Evolutionary conservation across 2,329 filamentous ascomycete genomes (phyloP).

Genomic region (Trichoderma gracile): DNA sequence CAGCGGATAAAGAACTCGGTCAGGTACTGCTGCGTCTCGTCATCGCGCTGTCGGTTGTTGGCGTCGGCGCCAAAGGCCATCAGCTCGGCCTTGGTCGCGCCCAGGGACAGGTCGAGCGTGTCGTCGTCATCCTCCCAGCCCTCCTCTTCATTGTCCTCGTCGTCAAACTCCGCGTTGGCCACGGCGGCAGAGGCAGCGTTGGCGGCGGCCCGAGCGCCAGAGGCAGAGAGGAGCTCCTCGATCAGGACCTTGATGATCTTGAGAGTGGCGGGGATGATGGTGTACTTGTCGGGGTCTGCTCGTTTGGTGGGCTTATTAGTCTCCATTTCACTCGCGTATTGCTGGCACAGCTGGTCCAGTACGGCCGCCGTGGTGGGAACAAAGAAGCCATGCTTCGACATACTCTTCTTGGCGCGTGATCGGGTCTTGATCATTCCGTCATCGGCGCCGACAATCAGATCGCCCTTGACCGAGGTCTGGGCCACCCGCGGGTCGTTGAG

Average conservation of each 20-base stretch:
- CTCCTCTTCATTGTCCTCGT: constrained; percentile 73
- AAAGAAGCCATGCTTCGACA: constrained; percentile 32
- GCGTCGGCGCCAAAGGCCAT: constrained; percentile 72
- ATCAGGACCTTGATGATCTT: constrained; percentile 97
- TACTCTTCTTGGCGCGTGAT: constrained; percentile 82
- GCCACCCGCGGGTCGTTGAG: constrained; percentile 79
- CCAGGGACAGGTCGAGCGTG: constrained; percentile 72
- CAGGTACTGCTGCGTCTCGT: constrained; percentile 86
- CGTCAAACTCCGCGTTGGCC: constrained; percentile 58
- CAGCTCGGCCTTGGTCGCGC: constrained; percentile 69
- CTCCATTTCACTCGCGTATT: constrained; percentile 28
- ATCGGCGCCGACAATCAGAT: constrained; percentile 77
- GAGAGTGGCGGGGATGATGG: constrained; percentile 79
- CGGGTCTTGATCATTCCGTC: constrained; percentile 86
- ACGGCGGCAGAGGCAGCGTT: constrained; percentile 65
- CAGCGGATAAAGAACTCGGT: constrained; percentile 73
- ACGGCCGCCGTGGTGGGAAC: constrained; percentile 29
- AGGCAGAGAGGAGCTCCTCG: constrained; percentile 83
- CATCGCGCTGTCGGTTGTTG: constrained; percentile 69
- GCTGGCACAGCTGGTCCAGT: constrained; percentile 30
- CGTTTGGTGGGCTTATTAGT: constrained; percentile 33
- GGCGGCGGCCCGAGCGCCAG: constrained; percentile 62
- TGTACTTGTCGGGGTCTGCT: constrained; percentile 83
- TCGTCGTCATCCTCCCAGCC: constrained; percentile 88
- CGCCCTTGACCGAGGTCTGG: constrained; percentile 84